Conservation (phyloP, 129 eudicot species). For the Flaveria ramosissima region DNA sequence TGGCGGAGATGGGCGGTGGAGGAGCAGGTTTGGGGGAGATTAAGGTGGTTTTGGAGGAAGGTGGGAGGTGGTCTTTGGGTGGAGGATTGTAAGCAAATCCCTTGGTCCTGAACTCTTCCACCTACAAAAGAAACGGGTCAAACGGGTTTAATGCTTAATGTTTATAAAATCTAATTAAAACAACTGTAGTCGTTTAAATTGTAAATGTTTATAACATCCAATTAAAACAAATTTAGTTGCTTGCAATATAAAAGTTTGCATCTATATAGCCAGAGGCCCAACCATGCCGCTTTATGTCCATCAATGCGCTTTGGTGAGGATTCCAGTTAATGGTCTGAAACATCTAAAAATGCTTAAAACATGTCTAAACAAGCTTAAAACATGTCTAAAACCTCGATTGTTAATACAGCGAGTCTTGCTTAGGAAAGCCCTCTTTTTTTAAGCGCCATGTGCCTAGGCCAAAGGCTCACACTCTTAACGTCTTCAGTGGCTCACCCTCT, state of each 20-base stretch:
- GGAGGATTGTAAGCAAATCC: conserved; percentile 35
- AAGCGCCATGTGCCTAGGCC: too few relatives aligned
- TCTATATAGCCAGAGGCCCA: not conserved
- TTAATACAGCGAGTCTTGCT: too few relatives aligned
- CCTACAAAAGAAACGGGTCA: conserved; percentile 10
- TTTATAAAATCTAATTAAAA: not conserved
- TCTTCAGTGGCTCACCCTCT: too few relatives aligned
- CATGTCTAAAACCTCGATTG: too few relatives aligned
- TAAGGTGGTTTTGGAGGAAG: conserved; percentile 43
- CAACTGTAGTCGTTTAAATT: not conserved
- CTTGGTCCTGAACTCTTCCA: conserved; percentile 29
- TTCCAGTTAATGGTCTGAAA: too few relatives aligned
- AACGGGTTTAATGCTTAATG: not conserved
- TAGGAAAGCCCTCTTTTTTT: too few relatives aligned
- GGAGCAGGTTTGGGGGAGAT: conserved; percentile 38
- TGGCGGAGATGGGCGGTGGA: conserved; percentile 27
- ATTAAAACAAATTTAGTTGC: too few relatives aligned
- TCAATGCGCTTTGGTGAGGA: too few relatives aligned
- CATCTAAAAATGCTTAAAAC: too few relatives aligned
- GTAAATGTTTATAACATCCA: not conserved
- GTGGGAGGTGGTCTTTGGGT: conserved; percentile 38
- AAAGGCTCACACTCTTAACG: too few relatives aligned
- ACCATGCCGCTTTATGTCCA: not conserved
- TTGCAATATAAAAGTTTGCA: not conserved
- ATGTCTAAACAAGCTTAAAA: too few relatives aligned